Evolutionary conservation across 306 rosid species (phyloP).

Genomic region (Notholithocarpus densiflorus): DNA sequence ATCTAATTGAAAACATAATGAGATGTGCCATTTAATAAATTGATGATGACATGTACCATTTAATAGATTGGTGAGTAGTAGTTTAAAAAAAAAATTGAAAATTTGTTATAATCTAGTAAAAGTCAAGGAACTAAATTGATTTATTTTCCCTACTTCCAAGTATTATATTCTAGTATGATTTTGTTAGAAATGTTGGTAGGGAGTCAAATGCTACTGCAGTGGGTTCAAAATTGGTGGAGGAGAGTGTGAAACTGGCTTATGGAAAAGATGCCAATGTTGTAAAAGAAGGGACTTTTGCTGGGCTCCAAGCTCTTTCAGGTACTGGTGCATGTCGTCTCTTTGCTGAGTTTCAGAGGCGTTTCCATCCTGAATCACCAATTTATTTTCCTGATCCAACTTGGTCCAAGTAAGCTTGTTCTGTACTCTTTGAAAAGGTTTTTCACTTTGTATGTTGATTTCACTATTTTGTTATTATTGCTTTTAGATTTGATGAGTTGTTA

Average conservation of each 20-base stretch:
- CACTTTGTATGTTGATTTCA: not conserved
- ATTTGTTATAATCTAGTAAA: too few relatives aligned
- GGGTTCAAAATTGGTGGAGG: constrained; percentile 33
- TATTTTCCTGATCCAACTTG: constrained; percentile 38
- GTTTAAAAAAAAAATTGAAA: too few relatives aligned
- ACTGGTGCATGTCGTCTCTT: constrained; percentile 42
- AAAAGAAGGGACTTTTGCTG: constrained; percentile 21
- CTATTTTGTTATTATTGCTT: not conserved
- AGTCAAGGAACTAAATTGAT: too few relatives aligned
- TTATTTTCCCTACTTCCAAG: not conserved
- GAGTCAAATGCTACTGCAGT: constrained; percentile 23
- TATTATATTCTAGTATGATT: not conserved
- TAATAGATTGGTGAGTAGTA: too few relatives aligned
- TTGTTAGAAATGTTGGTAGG: constrained; percentile 13
- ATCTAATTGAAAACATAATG: too few relatives aligned
- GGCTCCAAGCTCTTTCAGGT: constrained; percentile 37
- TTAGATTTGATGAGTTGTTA: not conserved
- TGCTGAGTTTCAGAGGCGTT: constrained; percentile 39
- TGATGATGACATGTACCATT: too few relatives aligned
- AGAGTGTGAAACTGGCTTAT: constrained; percentile 32
- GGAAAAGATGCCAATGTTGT: constrained; percentile 29
- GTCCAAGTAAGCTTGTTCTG: constrained; percentile 34
- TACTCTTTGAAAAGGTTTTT: not conserved
- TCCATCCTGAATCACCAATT: constrained; percentile 27
- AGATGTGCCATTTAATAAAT: too few relatives aligned